These are phyloP conservation scores for Rhizopus microsporus DNA, from an alignment of 371 early-diverging fungal species.

Conservation along the genomic window DNA sequence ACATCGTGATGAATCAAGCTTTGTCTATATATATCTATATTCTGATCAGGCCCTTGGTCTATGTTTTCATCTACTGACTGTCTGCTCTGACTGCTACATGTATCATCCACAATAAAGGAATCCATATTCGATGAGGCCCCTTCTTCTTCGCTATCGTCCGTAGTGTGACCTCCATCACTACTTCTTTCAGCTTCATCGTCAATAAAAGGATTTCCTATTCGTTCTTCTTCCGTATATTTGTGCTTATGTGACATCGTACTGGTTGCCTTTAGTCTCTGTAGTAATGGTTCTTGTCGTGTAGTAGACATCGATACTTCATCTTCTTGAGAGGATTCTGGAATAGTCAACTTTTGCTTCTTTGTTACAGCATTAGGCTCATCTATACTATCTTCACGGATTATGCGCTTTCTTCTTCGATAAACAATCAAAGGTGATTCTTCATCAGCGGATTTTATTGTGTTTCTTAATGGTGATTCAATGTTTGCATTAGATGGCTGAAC, in stretches of 20 bases:
- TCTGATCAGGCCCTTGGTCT: neutral
- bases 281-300: neutral
- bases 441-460: neutral
- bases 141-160: slow-evolving; percentile 17
- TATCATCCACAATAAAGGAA: slow-evolving; percentile 28
- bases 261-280: neutral
- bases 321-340: neutral
- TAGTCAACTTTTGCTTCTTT: neutral
- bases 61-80: neutral
- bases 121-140: slow-evolving; percentile 9
- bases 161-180: slow-evolving; percentile 20
- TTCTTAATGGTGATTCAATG: neutral
- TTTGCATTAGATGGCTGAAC: neutral
- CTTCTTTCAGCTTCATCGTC: slow-evolving; percentile 26
- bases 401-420: neutral
- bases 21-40: neutral
- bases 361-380: neutral
- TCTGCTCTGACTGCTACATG: neutral
- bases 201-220: slow-evolving; percentile 20
- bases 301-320: slow-evolving; percentile 10
- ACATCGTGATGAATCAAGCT: neutral
- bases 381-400: neutral
- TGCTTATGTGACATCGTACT: neutral
- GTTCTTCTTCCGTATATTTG: neutral
- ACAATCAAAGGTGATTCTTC: neutral